phyloP scores from a whole-genome alignment of 1,139 yeast genomes.

The Candida gigantensis region DNA sequence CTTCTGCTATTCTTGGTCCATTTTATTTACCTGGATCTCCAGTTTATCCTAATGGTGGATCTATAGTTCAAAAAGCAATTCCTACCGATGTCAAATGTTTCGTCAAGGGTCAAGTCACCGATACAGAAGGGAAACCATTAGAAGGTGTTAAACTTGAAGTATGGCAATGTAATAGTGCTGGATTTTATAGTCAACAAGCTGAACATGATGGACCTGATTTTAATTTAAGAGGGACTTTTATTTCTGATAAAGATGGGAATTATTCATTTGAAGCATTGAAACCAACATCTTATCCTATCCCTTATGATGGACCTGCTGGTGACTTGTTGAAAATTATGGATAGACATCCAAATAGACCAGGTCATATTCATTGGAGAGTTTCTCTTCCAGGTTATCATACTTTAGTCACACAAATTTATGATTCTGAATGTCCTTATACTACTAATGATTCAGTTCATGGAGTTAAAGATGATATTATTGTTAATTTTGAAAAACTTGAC shows the following conservation, averaged over 20 bases:
- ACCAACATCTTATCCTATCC: slow-evolving; percentile 20
- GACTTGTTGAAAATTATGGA: slow-evolving; percentile 18
- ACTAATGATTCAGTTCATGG: slow-evolving; percentile 32
- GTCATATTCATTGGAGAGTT: slow-evolving; percentile 24
- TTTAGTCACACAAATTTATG: slow-evolving; percentile 29
- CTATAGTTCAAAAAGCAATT: slow-evolving; percentile 24
- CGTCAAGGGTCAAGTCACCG: slow-evolving; percentile 25
- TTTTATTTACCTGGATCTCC: slow-evolving; percentile 31
- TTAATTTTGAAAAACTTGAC: slow-evolving; percentile 20
- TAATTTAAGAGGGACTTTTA: slow-evolving; percentile 20
- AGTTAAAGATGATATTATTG: slow-evolving; percentile 30
- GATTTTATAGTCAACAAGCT: slow-evolving; percentile 18
- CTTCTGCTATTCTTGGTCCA: slow-evolving; percentile 32
- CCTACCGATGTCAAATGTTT: slow-evolving; percentile 23
- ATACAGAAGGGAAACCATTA: slow-evolving; percentile 16
- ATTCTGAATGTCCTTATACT: slow-evolving; percentile 23
- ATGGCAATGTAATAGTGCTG: slow-evolving; percentile 20
- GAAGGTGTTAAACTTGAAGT: slow-evolving; percentile 18
- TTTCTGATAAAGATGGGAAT: slow-evolving; percentile 15
- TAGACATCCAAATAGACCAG: slow-evolving; percentile 21
- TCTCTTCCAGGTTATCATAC: slow-evolving; percentile 26
- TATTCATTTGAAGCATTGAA: slow-evolving; percentile 17
- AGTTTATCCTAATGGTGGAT: slow-evolving; percentile 24
- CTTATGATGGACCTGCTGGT: slow-evolving; percentile 20
- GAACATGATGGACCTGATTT: slow-evolving; percentile 27